Percentiles rank a stretch among this genome's conserved stretches.
Evolutionary conservation across 208 protist genomes (phyloP).

Genomic region (Tritrichomonas musculus): DNA sequence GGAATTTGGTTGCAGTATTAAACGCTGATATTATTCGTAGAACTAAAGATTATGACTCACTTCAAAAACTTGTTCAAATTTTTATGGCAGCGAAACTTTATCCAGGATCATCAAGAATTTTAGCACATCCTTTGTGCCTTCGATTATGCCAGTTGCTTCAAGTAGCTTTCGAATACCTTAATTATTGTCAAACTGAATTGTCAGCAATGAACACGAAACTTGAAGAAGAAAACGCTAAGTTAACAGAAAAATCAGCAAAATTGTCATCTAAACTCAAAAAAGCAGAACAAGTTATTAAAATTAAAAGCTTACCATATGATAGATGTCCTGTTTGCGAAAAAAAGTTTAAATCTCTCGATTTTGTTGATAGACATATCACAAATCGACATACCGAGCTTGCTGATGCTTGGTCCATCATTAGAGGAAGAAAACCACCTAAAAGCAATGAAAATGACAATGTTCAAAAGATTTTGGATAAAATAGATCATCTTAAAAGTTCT

Average conservation of each 20-base stretch:
- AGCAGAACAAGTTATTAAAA: neutral
- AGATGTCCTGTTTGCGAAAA: neutral
- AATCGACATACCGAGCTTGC: neutral
- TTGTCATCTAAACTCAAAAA: neutral
- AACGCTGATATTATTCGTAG: neutral
- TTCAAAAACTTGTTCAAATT: neutral
- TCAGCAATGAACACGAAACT: neutral
- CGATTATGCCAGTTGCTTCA: neutral
- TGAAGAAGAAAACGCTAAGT: neutral
- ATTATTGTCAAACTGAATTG: neutral
- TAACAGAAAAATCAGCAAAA: neutral
- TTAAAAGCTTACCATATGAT: neutral
- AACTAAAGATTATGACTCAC: conserved; percentile 10
- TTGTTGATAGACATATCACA: neutral
- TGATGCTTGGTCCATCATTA: neutral
- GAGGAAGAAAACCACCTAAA: neutral
- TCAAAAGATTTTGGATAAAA: too few relatives aligned
- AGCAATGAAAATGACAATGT: too few relatives aligned
- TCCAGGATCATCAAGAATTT: neutral
- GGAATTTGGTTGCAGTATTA: neutral
- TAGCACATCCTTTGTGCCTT: neutral
- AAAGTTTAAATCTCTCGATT: conserved; percentile 4
- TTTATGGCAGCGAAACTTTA: neutral
- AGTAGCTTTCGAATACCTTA: neutral
- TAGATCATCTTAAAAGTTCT: too few relatives aligned